Conservation (phyloP, 345 rosid genomes). For the Atalantia buxifolia region DNA sequence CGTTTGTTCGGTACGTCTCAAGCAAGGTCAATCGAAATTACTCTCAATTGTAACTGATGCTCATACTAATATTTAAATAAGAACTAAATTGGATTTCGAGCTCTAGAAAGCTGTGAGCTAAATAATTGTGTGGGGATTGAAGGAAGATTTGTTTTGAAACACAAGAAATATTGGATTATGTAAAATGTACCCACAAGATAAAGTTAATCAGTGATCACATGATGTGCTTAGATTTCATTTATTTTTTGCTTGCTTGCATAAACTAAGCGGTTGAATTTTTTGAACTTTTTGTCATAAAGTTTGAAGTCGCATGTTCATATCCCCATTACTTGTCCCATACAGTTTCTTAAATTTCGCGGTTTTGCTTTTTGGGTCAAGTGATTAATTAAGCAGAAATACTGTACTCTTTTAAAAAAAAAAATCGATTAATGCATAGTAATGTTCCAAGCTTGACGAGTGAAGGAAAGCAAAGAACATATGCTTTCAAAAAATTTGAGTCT, state of each 20-base stretch:
- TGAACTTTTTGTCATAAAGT: not conserved
- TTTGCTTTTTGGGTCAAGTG: too few species aligned
- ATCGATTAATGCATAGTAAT: not conserved
- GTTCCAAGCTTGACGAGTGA: slow-evolving; percentile 6
- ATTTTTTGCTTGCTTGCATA: not conserved
- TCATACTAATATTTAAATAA: too few species aligned
- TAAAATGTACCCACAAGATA: not conserved
- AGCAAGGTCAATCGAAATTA: not conserved
- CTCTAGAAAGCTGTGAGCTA: not conserved
- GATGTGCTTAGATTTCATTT: not conserved
- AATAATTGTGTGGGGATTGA: not conserved
- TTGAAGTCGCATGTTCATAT: not conserved
- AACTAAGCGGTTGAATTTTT: not conserved
- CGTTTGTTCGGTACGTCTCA: not conserved
- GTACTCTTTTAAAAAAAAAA: too few species aligned
- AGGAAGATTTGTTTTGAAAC: not conserved
- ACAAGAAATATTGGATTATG: not conserved
- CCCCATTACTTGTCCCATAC: not conserved
- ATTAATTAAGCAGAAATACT: too few species aligned
- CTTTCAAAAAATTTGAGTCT: not conserved
- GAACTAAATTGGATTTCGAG: not conserved
- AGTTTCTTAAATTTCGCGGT: not conserved
- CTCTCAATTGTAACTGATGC: not conserved
- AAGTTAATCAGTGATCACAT: not conserved
- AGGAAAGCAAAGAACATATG: slow-evolving; percentile 35